phyloP scores from a whole-genome alignment of 495 filamentous ascomycete species.

The Talaromyces nanjingensis region DNA sequence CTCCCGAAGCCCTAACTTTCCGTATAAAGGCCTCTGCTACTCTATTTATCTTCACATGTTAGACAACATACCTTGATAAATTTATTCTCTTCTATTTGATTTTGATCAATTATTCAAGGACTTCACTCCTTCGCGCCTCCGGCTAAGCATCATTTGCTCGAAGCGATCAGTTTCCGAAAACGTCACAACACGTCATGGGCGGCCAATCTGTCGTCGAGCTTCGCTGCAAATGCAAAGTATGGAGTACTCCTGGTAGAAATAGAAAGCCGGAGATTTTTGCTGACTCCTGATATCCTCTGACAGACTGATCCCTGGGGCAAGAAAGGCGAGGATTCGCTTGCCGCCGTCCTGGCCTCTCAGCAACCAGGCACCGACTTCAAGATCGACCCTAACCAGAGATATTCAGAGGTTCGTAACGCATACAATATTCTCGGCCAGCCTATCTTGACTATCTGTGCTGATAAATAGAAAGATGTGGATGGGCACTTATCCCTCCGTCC shows the following conservation, averaged over 20 bases:
- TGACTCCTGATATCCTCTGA: neutral
- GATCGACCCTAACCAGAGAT: constrained; percentile 35
- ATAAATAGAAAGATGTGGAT: constrained; percentile 58
- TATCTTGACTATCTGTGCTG: neutral
- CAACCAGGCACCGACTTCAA: constrained; percentile 30
- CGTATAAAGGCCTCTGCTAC: neutral
- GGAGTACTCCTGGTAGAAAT: no score
- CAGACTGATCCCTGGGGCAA: constrained; percentile 46
- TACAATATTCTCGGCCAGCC: neutral
- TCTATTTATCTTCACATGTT: neutral
- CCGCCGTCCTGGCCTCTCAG: constrained; percentile 34
- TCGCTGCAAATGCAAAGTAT: constrained; percentile 34
- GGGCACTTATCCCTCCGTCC: constrained; percentile 69
- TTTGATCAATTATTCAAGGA: neutral
- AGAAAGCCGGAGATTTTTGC: no score
- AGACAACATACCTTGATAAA: neutral
- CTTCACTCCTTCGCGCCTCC: neutral
- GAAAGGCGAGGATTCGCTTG: constrained; percentile 35
- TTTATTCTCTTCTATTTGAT: neutral
- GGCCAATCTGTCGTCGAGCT: constrained; percentile 33
- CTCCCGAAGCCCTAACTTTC: neutral
- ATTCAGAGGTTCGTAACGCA: constrained; percentile 33
- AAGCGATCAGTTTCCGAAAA: neutral
- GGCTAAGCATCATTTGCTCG: no score
- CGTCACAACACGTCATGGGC: constrained; percentile 7